Base-by-base conservation (phyloP, 2,329 filamentous ascomycete species). In the Fusarium denticulatum region DNA sequence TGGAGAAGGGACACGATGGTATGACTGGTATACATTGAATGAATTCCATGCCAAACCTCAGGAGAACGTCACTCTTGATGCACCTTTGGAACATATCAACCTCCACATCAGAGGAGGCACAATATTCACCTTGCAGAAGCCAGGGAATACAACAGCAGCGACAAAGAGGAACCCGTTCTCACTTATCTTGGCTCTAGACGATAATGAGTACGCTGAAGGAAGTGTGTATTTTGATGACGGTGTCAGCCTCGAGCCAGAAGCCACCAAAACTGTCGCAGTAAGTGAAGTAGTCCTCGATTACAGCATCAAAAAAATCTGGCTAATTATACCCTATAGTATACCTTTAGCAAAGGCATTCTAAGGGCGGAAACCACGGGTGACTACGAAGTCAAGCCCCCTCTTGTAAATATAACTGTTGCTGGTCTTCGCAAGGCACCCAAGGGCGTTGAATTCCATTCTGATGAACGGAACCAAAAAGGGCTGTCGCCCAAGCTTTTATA, bases 151-250 rank as follows among this genome's bases (percentile, higher is more conserved):
- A 18, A 59, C 56, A 6, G 24, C 56, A n/a, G 56, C 56, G 14
- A 59, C 56, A 3, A 28, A 32, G 9, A 49, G 42, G 11, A 59
- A 59, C 22, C 32, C 56, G 4, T 59, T 59, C 11, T 49, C 56
- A 30, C 32, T 59, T 10, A 43, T 59, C 12, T 26, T 59, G 8
- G 30, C 56, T 1, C 15, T 59, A 5, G 56, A 59, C 7, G 40
- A 59, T 11, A 59, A 59, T 36, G 42, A 50, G 34, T 59, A 37
- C 28, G 56, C 56, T 6, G 42, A 59, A 36, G 56, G 56, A 28
- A 59, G 20, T 6, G 56, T 30, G 6, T 59, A 59, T 18, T n/a
- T 59, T 16, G 56, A 59, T 28, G 56, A 59, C 6, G 56, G 56
- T 8, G 56, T 59, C 18, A 59, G 56, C 15, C 32, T 59, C 32